Percentiles rank a stretch among this genome's conserved stretches.
These are phyloP conservation scores for Populus hybrid DNA, from an alignment of 441 rosid genomes.

Conservation along the genomic window DNA sequence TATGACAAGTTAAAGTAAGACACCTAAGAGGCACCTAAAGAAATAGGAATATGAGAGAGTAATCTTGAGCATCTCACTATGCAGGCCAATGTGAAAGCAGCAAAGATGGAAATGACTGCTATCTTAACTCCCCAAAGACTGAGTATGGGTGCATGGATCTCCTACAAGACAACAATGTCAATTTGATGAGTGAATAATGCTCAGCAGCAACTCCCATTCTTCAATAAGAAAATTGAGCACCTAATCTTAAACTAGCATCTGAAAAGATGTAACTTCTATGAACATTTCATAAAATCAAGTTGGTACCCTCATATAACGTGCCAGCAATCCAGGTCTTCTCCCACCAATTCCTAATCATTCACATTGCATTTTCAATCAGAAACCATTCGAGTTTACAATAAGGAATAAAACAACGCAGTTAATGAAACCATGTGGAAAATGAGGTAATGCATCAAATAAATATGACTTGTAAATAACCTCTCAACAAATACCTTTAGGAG, in stretches of 20 bases:
- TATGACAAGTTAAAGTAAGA: slow-evolving; percentile 13
- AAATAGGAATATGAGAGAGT: slow-evolving; percentile 13
- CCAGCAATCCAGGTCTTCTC: slow-evolving; percentile 69
- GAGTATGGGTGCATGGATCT: slow-evolving; percentile 84
- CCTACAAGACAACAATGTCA: slow-evolving; percentile 43
- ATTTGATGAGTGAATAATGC: slow-evolving; percentile 8
- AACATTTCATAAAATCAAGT: slow-evolving; percentile 3
- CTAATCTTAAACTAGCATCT: too few species aligned
- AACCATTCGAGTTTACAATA: slow-evolving; percentile 17
- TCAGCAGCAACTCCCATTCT: neutral
- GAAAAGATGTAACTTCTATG: slow-evolving; percentile 6
- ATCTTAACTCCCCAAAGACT: slow-evolving; percentile 80
- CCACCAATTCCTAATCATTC: slow-evolving; percentile 55
- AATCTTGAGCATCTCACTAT: slow-evolving; percentile 57
- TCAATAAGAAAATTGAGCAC: neutral
- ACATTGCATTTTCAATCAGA: slow-evolving; percentile 31
- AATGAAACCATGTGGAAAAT: neutral
- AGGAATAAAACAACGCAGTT: slow-evolving; percentile 10
- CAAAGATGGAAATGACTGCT: slow-evolving; percentile 63
- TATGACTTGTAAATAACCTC: slow-evolving; percentile 5
- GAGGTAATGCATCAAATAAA: slow-evolving; percentile 4
- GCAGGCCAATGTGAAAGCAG: slow-evolving; percentile 77
- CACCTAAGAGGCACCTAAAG: slow-evolving; percentile 7
- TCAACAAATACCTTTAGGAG: slow-evolving; percentile 51
- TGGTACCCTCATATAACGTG: slow-evolving; percentile 91